These are phyloP conservation scores for Didymella pomorum DNA, from an alignment of 2,329 filamentous ascomycete genomes.

Conservation along the genomic window DNA sequence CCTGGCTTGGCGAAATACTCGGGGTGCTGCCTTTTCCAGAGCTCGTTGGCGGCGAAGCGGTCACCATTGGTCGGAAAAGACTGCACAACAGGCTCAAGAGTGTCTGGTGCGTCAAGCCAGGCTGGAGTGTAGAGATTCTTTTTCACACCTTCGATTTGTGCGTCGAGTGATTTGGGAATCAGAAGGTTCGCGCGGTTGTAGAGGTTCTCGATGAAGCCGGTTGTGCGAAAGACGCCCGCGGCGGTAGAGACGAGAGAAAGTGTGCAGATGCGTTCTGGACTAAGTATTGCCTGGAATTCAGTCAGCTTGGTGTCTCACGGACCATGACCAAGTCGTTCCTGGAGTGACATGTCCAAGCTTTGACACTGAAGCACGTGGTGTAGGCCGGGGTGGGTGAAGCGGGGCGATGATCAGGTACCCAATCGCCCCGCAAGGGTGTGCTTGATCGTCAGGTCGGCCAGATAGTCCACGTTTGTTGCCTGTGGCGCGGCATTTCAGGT, in stretches of 20 bases:
- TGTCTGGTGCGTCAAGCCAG: conserved; percentile 71
- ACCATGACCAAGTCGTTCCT: neutral
- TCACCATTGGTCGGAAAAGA: conserved; percentile 79
- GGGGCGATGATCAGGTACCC: conserved; percentile 22
- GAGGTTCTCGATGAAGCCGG: conserved; percentile 68
- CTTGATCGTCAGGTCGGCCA: conserved; percentile 23
- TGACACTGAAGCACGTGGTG: neutral
- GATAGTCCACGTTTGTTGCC: conserved; percentile 25
- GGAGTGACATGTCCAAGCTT: neutral
- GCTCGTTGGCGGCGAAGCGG: conserved; percentile 80
- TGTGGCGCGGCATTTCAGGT: conserved; percentile 21
- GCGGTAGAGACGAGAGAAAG: conserved; percentile 61
- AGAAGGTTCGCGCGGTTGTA: conserved; percentile 64
- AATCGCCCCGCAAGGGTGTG: conserved; percentile 36
- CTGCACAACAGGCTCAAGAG: conserved; percentile 50
- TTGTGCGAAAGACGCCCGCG: conserved; percentile 57
- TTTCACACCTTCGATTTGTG: conserved; percentile 70
- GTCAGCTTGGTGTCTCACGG: conserved; percentile 8
- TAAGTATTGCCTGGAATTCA: conserved; percentile 48
- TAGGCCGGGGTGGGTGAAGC: conserved; percentile 30
- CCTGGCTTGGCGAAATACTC: conserved; percentile 69
- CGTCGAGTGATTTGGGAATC: conserved; percentile 75
- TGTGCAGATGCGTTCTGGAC: conserved; percentile 59
- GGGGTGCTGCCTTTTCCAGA: conserved; percentile 72
- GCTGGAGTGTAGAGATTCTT: conserved; percentile 69